These are phyloP conservation scores for Fusarium zealandicum DNA, from an alignment of 2,329 filamentous ascomycete genomes.

Conservation along the genomic window DNA sequence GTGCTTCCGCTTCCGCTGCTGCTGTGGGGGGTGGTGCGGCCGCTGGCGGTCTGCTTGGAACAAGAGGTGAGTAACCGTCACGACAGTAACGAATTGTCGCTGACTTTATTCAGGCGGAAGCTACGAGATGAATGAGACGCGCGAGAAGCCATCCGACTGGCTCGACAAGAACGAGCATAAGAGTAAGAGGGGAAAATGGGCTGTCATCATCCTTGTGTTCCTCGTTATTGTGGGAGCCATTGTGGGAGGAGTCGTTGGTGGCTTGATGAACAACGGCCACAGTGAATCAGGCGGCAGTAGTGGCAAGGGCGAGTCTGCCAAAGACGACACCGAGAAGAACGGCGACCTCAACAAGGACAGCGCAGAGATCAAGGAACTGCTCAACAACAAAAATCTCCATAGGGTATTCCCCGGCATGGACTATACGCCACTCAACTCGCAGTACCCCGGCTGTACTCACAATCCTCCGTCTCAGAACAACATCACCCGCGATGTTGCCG, in stretches of 20 bases:
- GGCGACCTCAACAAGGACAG: conserved; percentile 79
- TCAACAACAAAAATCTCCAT: conserved; percentile 83
- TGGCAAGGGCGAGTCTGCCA: conserved; percentile 57
- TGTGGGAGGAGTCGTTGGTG: conserved; percentile 76
- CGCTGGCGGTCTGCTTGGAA: conserved; percentile 47
- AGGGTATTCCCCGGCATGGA: conserved; percentile 96
- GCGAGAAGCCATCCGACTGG: conserved; percentile 74
- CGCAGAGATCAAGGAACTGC: conserved; percentile 77
- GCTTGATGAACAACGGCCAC: conserved; percentile 62
- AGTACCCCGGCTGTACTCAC: conserved; percentile 83
- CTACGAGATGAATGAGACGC: conserved; percentile 43
- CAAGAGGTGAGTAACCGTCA: conserved; percentile 35
- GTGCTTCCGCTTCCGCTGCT: conserved; percentile 48
- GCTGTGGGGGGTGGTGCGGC: conserved; percentile 55
- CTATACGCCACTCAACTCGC: conserved; percentile 90
- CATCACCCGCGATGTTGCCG: conserved; percentile 87
- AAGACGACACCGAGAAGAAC: conserved; percentile 66
- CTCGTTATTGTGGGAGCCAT: conserved; percentile 74
- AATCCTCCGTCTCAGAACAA: conserved; percentile 91
- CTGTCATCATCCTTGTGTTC: conserved; percentile 69
- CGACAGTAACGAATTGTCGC: neutral
- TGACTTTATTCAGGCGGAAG: conserved; percentile 37
- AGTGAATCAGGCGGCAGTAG: conserved; percentile 23
- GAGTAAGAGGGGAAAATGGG: conserved; percentile 73
- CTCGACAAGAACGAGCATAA: conserved; percentile 63